Conservation (phyloP, 1,139 yeast species). For the Taphrina sp. region DNA sequence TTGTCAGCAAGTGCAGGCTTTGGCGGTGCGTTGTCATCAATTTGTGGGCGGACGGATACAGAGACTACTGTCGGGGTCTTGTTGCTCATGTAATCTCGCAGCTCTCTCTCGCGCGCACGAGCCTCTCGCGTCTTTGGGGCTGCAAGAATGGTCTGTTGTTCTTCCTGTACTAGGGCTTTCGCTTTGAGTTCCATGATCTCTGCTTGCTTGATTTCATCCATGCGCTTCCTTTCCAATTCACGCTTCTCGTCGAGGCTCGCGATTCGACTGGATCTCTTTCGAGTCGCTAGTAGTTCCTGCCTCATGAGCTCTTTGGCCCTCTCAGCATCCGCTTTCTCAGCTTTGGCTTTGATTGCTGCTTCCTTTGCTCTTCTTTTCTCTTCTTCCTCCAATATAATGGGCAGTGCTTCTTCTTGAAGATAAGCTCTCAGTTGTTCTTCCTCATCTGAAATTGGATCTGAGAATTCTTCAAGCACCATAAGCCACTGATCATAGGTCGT, state of each 20-base stretch:
- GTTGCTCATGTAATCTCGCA: constrained; percentile 3
- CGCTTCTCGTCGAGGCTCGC: constrained; percentile 18
- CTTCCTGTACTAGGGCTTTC: not conserved
- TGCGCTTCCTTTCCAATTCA: constrained; percentile 4
- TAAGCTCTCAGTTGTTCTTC: constrained; percentile 1
- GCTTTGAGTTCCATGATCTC: constrained; percentile 9
- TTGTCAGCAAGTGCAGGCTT: too few relatives aligned
- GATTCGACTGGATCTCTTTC: constrained; percentile 28
- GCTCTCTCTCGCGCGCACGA: constrained; percentile 27
- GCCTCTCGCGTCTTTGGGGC: constrained; percentile 25
- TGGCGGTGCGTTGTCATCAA: too few relatives aligned
- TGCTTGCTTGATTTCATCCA: constrained; percentile 5
- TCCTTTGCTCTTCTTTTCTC: not conserved
- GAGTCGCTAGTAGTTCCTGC: constrained; percentile 8
- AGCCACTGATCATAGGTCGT: constrained; percentile 19
- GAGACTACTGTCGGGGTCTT: too few relatives aligned
- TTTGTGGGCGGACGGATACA: too few relatives aligned
- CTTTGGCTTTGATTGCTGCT: constrained; percentile 14
- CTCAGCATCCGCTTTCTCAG: constrained; percentile 13
- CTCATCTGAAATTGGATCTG: not conserved
- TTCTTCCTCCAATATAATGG: constrained; percentile 11
- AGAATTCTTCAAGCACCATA: not conserved
- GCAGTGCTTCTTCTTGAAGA: constrained; percentile 5
- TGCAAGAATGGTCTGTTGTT: not conserved
- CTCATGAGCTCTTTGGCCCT: constrained; percentile 14